Base-by-base conservation (phyloP, 139 green algal species). In the Chlorella sp. region DNA sequence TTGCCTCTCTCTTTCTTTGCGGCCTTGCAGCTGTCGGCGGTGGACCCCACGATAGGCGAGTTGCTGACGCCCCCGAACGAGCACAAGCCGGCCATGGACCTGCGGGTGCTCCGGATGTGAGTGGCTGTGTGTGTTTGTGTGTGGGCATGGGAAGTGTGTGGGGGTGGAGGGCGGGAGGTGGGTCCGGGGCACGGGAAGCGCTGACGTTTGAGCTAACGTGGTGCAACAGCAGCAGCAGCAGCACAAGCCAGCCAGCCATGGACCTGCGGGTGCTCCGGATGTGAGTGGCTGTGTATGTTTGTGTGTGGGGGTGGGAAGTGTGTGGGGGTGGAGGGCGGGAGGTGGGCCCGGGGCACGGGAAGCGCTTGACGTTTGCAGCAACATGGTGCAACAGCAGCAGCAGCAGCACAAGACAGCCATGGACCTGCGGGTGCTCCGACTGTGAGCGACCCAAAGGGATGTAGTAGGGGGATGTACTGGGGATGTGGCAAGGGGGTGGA, bases 351-450 rank as follows among this genome's bases (percentile, higher is more conserved):
- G 66, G 66, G 66, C 15, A 30, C 22, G 66, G 66, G 66, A 30
- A 30, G 66, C 22, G 66, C 4, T n/a, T 21, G 66, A 24, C 15
- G 66, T 22, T 22, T 22, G 66, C 4, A n/a, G n/a, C n/a, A n/a
- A n/a, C n/a, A n/a, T n/a, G n/a, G n/a, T n/a, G n/a, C n/a, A n/a
- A n/a, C n/a, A n/a, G n/a, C n/a, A n/a, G n/a, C n/a, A n/a, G n/a
- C n/a, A n/a, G n/a, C n/a, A 85, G 28, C 89, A 92, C 68, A 66
- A 61, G 34, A 30, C 83, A n/a, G 84, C 89, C 78, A 76, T 92
- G 39, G 89, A 92, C 36, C 73, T 92, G 12, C 78, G 89, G 24
- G 34, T 77, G 39, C 34, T 90, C 34, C 16, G n/a, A 19, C 73
- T 83, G 85, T 89, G 79, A 66, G 79, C 0, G 32, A 26, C 4